phyloP scores from a whole-genome alignment of 768 basidiomycete genomes.

The Trametes maxima region DNA sequence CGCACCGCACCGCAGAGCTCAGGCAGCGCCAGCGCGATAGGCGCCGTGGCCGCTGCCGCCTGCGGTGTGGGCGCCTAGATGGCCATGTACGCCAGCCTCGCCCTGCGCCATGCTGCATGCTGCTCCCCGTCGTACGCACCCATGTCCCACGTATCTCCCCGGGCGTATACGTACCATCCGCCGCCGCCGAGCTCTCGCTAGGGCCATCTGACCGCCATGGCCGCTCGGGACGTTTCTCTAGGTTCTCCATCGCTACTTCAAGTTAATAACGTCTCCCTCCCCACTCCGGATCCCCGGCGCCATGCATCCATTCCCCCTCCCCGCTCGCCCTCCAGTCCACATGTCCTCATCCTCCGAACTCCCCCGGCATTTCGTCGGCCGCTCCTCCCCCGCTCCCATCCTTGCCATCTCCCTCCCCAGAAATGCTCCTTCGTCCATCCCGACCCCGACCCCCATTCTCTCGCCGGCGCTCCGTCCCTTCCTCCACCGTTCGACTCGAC shows the following conservation, averaged over 20 bases:
- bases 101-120: neutral
- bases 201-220: slow-evolving; percentile 8
- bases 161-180: neutral
- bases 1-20: neutral
- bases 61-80: no score
- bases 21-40: neutral
- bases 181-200: neutral
- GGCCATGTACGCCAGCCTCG: neutral
- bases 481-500: no score
- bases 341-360: slow-evolving; percentile 1
- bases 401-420: neutral
- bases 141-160: neutral
- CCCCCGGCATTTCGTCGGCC: slow-evolving; percentile 5
- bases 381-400: neutral
- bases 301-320: neutral
- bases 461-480: neutral
- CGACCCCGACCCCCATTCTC: neutral
- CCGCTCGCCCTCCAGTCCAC: neutral
- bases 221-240: slow-evolving; percentile 2
- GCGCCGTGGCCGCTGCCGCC: neutral
- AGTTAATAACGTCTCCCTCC: no score
- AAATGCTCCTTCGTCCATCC: neutral
- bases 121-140: neutral
- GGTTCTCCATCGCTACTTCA: neutral
- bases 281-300: neutral